Conservation (phyloP, 352 stramenopile species). For the Thraustotheca clavata region DNA sequence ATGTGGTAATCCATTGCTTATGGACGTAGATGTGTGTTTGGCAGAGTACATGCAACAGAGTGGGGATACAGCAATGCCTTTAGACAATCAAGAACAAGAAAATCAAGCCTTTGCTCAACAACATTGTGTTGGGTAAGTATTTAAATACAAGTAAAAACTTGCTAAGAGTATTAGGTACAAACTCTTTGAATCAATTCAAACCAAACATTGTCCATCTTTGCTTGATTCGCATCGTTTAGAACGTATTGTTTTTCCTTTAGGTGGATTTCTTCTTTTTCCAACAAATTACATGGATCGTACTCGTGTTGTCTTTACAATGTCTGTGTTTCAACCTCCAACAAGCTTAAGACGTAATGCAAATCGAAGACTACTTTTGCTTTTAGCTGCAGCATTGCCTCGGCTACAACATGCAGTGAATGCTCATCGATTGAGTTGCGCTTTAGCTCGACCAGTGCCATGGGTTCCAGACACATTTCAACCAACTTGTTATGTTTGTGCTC, state of each 20-base stretch:
- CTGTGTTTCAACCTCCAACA: slow-evolving; percentile 28
- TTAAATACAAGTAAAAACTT: slow-evolving; percentile 23
- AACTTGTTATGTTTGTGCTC: slow-evolving; percentile 53
- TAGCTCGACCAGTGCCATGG: slow-evolving; percentile 46
- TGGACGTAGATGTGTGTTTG: slow-evolving; percentile 64
- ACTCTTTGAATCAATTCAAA: slow-evolving; percentile 59
- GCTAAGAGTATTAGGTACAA: slow-evolving; percentile 45
- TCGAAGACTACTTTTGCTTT: slow-evolving; percentile 14
- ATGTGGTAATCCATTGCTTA: slow-evolving; percentile 51
- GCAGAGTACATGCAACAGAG: slow-evolving; percentile 57
- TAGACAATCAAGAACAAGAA: slow-evolving; percentile 24
- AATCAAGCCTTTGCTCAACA: background rate
- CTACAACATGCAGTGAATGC: slow-evolving; percentile 30
- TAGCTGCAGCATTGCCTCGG: slow-evolving; percentile 17
- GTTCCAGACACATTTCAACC: slow-evolving; percentile 40
- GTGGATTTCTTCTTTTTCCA: slow-evolving; percentile 59
- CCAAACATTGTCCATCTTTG: slow-evolving; percentile 54
- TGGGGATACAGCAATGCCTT: slow-evolving; percentile 27
- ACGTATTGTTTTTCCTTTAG: slow-evolving; percentile 47
- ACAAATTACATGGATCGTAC: slow-evolving; percentile 48
- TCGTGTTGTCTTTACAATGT: slow-evolving; percentile 75
- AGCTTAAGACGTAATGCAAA: slow-evolving; percentile 9
- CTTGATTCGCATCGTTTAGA: slow-evolving; percentile 49
- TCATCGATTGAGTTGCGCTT: slow-evolving; percentile 33
- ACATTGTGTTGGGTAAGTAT: background rate